phyloP scores from a whole-genome alignment of 495 filamentous ascomycete species.

The Alectoria sarmentosa region DNA sequence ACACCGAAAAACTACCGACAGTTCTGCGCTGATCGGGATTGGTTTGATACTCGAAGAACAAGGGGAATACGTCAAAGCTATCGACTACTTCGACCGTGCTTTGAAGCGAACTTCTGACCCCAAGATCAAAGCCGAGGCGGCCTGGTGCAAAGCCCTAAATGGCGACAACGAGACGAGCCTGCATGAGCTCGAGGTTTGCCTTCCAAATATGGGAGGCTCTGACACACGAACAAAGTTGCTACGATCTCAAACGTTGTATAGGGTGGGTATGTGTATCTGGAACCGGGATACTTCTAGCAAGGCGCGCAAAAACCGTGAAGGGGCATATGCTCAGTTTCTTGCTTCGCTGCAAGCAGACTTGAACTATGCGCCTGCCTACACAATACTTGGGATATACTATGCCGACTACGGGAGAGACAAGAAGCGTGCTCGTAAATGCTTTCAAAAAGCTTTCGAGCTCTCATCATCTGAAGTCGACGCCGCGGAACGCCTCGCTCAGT shows the following conservation, averaged over 20 bases:
- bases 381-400: constrained; percentile 90
- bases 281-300: constrained; percentile 61
- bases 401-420: constrained; percentile 84
- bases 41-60: constrained; percentile 90
- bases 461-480: constrained; percentile 81
- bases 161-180: constrained; percentile 61
- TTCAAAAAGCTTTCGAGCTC: constrained; percentile 94
- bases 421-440: constrained; percentile 77
- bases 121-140: constrained; percentile 71
- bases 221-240: constrained; percentile 60
- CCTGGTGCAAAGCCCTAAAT: constrained; percentile 83
- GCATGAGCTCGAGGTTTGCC: constrained; percentile 59
- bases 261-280: constrained; percentile 87
- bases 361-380: constrained; percentile 89
- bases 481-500: constrained; percentile 75
- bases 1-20: constrained; percentile 59
- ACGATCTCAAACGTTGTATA: constrained; percentile 74
- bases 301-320: constrained; percentile 66
- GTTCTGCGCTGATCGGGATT: constrained; percentile 77
- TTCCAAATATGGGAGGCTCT: constrained; percentile 48
- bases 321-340: constrained; percentile 77
- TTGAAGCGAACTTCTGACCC: constrained; percentile 66
- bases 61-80: constrained; percentile 72
- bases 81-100: constrained; percentile 69
- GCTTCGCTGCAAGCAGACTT: constrained; percentile 78